phyloP scores from a whole-genome alignment of 805 yeast species.

The Cyberlindnera galapagoensis region DNA sequence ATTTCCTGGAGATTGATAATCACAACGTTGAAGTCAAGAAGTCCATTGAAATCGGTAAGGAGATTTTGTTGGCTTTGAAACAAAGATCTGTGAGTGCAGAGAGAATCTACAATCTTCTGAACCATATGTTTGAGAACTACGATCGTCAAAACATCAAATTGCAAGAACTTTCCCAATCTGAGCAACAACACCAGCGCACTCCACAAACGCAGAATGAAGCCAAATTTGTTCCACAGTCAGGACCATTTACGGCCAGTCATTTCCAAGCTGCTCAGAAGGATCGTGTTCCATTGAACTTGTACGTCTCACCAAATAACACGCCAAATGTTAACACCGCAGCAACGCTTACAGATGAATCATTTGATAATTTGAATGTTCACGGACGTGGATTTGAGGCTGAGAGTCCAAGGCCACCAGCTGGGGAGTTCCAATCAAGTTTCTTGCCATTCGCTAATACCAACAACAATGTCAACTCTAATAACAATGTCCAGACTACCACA shows the following conservation, averaged over 20 bases:
- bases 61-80: constrained; percentile 61
- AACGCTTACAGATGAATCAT: constrained; percentile 8
- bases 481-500: constrained; percentile 1
- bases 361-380: constrained; percentile 9
- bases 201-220: not conserved
- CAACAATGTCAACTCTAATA: not conserved
- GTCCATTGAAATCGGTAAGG: constrained; percentile 77
- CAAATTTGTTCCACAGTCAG: not conserved
- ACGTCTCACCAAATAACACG: constrained; percentile 12
- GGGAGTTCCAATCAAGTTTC: not conserved
- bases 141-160: constrained; percentile 60
- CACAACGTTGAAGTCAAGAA: constrained; percentile 47
- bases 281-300: constrained; percentile 11
- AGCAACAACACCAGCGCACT: not conserved
- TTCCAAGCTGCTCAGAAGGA: not conserved
- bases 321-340: constrained; percentile 12
- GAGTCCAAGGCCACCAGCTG: constrained; percentile 1
- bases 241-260: not conserved
- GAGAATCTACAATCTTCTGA: constrained; percentile 72
- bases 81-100: constrained; percentile 72
- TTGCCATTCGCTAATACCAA: too few relatives aligned
- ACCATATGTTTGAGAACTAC: constrained; percentile 70
- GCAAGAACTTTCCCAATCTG: constrained; percentile 14
- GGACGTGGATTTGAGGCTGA: too few relatives aligned
- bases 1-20: constrained; percentile 39